Evolutionary conservation across 208 protist genomes (phyloP), one percentile per base, ranked within the genome.

Genomic region (Vickermania ingenoplastis): DNA sequence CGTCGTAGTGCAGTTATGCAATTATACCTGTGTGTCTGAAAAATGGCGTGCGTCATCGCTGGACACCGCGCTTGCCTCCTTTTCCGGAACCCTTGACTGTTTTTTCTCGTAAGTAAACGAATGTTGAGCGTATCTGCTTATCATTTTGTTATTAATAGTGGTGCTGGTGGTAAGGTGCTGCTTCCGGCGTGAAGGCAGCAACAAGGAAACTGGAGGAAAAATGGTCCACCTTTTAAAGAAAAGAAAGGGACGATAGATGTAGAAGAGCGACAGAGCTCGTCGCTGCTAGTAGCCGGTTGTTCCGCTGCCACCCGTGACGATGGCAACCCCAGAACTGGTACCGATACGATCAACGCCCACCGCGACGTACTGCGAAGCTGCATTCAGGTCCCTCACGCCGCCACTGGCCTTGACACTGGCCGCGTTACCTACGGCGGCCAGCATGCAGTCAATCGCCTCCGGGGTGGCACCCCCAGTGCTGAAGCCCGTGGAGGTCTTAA

Each of bases 401-500:
- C 94, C 96, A 57, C 77, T 83, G 2, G 89, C 93, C 77, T 98
- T 97, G 49, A 97, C 89, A 11, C 67, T 41, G 1, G 74, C 77
- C 0, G 31, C 57, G 41, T 91, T 85, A 28, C 92, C 94, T 21
- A 96, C 92, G 1, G 86, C 79, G 0, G 80, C 71, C 50, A 95
- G 77, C 95, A 98, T 97, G 3, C 98, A 55, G 56, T 86, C 77
- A 23, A 97, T 69, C 30, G 70, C 76, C 73, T 96, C 86, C 1
- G 77, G 79, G 1, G 84, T 97, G 11, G 95, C 87, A 13, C 93
- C 95, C 50, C 71, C 79, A 4, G 74, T 89, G 65, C 79, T 83
- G 68, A 98, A 97, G 11, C 96, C 96, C 17, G 95, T 98, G 2
- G 90, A 97, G 0, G 96, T 98, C 77, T 98, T 98, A 53, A 98